These are phyloP conservation scores for Apiospora aurea DNA, from an alignment of 2,329 filamentous ascomycete species.

Conservation along the genomic window DNA sequence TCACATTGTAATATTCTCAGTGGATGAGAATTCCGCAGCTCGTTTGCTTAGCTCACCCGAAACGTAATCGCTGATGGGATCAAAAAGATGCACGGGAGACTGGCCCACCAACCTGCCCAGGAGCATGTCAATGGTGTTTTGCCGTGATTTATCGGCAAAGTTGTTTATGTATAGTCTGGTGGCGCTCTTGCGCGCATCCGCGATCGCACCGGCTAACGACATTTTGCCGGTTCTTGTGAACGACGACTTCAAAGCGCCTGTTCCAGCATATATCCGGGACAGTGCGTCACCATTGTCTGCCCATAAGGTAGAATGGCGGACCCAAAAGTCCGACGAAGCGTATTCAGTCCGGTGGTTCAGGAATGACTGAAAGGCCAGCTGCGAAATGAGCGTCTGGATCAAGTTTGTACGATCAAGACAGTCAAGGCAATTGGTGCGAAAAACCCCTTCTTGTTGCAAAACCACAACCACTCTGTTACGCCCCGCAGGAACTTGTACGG, in stretches of 20 bases:
- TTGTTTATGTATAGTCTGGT: conserved; percentile 97
- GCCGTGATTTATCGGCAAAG: conserved; percentile 89
- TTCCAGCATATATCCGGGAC: conserved; percentile 95
- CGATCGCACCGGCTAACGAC: conserved; percentile 90
- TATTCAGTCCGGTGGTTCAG: conserved; percentile 74
- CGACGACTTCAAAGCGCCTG: conserved; percentile 92
- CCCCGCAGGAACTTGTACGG: conserved; percentile 43
- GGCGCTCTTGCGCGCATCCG: conserved; percentile 94
- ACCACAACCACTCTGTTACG: conserved; percentile 67
- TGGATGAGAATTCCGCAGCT: conserved; percentile 76
- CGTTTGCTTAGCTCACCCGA: conserved; percentile 75
- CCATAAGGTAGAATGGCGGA: conserved; percentile 91
- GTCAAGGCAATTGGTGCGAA: conserved; percentile 94
- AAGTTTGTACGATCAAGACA: conserved; percentile 96
- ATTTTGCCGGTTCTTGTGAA: conserved; percentile 96
- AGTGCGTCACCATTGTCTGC: conserved; percentile 95
- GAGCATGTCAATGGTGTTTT: conserved; percentile 94
- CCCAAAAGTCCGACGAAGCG: conserved; percentile 84
- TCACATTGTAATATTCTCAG: conserved; percentile 77
- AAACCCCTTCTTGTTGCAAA: conserved; percentile 92
- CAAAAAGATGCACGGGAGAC: conserved; percentile 82
- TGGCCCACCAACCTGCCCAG: conserved; percentile 87
- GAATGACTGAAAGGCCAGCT: conserved; percentile 90
- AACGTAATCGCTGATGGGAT: conserved; percentile 94
- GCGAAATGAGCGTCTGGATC: conserved; percentile 93